Conservation (phyloP, 257 asterid genomes). For the Fraxinus anomala region DNA sequence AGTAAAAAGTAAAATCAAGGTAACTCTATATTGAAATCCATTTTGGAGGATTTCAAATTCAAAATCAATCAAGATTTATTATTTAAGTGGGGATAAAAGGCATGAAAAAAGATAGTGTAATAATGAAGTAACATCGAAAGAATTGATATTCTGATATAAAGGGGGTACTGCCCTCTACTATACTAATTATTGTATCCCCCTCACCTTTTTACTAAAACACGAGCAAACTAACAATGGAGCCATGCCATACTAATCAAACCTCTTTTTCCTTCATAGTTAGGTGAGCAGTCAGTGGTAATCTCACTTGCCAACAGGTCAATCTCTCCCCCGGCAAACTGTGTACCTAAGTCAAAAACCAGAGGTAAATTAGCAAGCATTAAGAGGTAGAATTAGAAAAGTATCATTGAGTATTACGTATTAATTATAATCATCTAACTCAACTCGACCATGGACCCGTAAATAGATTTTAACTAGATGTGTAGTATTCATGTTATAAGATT, state of each 20-base stretch:
- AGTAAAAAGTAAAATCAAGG: conserved; percentile 18
- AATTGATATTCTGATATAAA: conserved; percentile 43
- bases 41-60: conserved; percentile 31
- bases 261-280: conserved; percentile 39
- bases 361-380: conserved; percentile 20
- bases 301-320: conserved; percentile 29
- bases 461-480: not conserved
- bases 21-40: not conserved
- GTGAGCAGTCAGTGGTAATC: conserved; percentile 50
- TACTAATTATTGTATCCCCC: conserved; percentile 40
- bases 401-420: not conserved
- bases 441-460: not conserved
- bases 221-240: conserved; percentile 33
- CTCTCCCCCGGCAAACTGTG: conserved; percentile 25
- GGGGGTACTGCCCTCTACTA: conserved; percentile 31
- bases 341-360: conserved; percentile 20
- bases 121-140: conserved; percentile 44
- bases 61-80: conserved; percentile 9
- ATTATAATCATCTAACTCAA: not conserved
- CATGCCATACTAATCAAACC: conserved; percentile 28
- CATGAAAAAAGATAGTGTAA: conserved; percentile 25
- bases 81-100: conserved; percentile 21
- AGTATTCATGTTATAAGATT: not conserved
- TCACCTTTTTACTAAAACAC: conserved; percentile 32
- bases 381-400: not conserved